Evolutionary conservation across 768 basidiomycete species (phyloP), one percentile per base, ranked within the genome.

Genomic region (Fibroporia radiculosa): DNA sequence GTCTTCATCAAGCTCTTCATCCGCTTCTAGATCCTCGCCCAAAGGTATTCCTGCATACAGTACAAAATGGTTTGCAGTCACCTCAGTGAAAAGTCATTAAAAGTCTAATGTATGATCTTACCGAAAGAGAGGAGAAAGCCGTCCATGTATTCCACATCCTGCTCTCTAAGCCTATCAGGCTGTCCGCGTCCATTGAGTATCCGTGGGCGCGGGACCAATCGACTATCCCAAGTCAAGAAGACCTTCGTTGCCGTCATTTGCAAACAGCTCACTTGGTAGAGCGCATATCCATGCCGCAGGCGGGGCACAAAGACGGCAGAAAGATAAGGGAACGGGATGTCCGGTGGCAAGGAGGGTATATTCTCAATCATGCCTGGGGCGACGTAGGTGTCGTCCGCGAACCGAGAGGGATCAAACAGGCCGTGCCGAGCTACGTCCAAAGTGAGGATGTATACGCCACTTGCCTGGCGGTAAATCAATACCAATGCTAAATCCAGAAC

Each of bases 201-300:
- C n/a, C n/a, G n/a, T n/a, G n/a, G n/a, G n/a, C n/a, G 10, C 22
- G 18, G 18, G 13, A 25, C 6, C 20, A 7, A 24, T 10, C 10
- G 38, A 11, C 8, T 20, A 24, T 54, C 47, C 50, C 54, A 60
- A 7, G 56, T 50, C 22, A 63, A 48, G 44, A 49, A 58, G 25
- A 63, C 44, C 45, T 42, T 51, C 24, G 55, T 49, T 36, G 52
- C 54, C 35, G 61, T 57, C 53, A 63, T 54, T 45, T 63, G 61
- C 25, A 60, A 45, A 47, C 61, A 63, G 18, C 53, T 34, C 27
- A 59, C 52, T 23, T 51, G 33, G 23, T 39, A 23, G 22, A 61
- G 55, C 10, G 23, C 18, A 1, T 16, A 7, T 31, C 32, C 12
- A 24, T 45, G 18, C 4, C 27, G 19, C 24, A 55, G 45, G 13